Evolutionary conservation across 2,329 filamentous ascomycete genomes (phyloP).

Genomic region (Fonsecaea monophora): DNA sequence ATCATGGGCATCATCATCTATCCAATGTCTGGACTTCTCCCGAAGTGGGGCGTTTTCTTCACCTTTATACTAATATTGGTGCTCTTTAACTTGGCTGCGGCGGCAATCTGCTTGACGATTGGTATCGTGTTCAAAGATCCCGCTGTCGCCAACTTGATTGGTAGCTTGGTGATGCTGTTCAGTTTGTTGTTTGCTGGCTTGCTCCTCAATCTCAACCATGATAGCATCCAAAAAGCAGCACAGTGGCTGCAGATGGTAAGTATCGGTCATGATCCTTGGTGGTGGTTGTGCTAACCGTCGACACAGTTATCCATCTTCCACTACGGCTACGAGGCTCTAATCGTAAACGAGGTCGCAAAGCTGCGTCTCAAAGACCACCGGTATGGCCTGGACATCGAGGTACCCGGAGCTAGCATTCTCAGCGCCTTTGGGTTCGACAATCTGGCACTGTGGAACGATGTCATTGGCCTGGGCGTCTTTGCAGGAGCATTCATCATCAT

Average conservation of each 20-base stretch:
- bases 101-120: conserved; percentile 92
- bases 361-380: conserved; percentile 91
- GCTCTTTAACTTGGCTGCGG: conserved; percentile 93
- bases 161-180: conserved; percentile 96
- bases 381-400: conserved; percentile 94
- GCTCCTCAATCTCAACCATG: conserved; percentile 75
- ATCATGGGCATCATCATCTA: conserved; percentile 96
- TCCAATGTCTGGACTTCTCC: conserved; percentile 92
- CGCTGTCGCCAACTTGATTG: conserved; percentile 90
- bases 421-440: conserved; percentile 96
- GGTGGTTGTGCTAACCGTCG: conserved; percentile 41
- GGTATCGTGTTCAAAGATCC: conserved; percentile 92
- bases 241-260: conserved; percentile 82
- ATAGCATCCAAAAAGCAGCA: conserved; percentile 80
- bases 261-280: neutral
- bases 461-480: conserved; percentile 80
- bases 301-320: conserved; percentile 89
- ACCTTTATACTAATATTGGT: conserved; percentile 91
- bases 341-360: conserved; percentile 94
- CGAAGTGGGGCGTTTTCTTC: conserved; percentile 82
- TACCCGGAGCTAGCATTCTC: conserved; percentile 90
- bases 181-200: conserved; percentile 93
- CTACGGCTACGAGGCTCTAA: conserved; percentile 93
- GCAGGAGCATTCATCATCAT: conserved; percentile 82
- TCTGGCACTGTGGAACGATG: conserved; percentile 81